Base-by-base conservation (phyloP, 2,329 filamentous ascomycete species). In the Lecanicillium sp. region DNA sequence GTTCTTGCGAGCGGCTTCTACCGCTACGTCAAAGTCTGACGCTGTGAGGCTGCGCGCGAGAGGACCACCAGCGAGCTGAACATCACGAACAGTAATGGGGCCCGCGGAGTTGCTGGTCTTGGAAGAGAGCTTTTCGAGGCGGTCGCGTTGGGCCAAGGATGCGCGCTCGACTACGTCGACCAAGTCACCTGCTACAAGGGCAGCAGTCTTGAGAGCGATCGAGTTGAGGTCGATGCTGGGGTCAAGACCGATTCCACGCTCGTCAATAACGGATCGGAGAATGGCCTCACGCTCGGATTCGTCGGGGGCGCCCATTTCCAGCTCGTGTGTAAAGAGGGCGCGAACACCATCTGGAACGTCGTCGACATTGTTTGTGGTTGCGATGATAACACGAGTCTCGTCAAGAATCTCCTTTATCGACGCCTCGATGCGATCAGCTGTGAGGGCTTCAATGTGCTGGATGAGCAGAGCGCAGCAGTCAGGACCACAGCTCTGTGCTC, bases 1-100 rank as follows among this genome's bases (percentile, higher is more conserved):
- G 62, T 95, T 96, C 71, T 95, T 95, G 39, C 92, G 80, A 1
- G 92, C 92, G 5, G 89, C 87, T 43, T 96, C 90, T 4, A 98
- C 90, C 0, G 92, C 92, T n/a, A 81, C 65, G 39, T 95, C 88
- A 48, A 96, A 90, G 59, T 98, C 92, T 3, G 73, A 69, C 48
- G 85, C 85, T 1, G 80, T 89, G 9, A 98, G 71, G 37, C 84
- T 85, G 19, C 80, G 80, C 5, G 85, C 84, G 9, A 81, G 73
- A 29, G 85, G 74, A 0, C 92, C 92, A 20, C 92, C 92, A 2
- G 92, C 81, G 8, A 96, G 70, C 43, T 92, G 78, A n/a, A 98
- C 73, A 56, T 98, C 92, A 36, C 84, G 77, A 4, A 89, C 65
- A 0, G 78, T 87, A 11, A 89, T 65, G 5, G 53, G 48, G 7